A percentile compares a stretch with the other conserved stretches of the same genome.
These are phyloP conservation scores for Pseudocercospora macadamiae DNA, from an alignment of 2,329 filamentous ascomycete species.

Conservation along the genomic window DNA sequence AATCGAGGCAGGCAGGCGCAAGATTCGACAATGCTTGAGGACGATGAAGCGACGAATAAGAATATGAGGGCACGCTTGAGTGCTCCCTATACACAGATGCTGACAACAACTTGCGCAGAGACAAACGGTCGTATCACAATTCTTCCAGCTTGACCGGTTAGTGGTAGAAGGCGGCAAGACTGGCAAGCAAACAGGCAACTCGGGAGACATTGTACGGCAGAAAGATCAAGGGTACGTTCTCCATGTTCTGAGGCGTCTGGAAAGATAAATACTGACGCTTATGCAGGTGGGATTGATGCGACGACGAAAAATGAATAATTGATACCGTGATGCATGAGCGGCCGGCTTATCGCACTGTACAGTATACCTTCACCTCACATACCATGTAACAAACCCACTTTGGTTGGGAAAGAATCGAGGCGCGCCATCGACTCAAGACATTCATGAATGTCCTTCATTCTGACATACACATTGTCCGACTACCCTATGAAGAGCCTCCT, in stretches of 20 bases:
- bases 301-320: neutral
- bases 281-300: constrained; percentile 17
- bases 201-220: constrained; percentile 70
- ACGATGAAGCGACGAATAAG: neutral
- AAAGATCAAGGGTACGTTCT: constrained; percentile 73
- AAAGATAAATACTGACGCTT: no score
- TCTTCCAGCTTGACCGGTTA: constrained; percentile 87
- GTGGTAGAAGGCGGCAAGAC: constrained; percentile 88
- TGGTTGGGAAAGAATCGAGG: no score
- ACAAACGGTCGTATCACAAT: constrained; percentile 92
- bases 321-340: constrained; percentile 1
- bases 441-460: no score
- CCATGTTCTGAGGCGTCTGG: neutral
- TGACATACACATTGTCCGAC: no score
- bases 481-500: no score
- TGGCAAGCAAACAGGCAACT: constrained; percentile 70
- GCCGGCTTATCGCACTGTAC: neutral
- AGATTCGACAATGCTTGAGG: neutral
- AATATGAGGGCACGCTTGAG: no score
- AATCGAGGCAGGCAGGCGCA: neutral
- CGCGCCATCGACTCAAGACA: no score
- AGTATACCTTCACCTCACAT: no score
- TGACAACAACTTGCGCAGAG: constrained; percentile 64
- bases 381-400: no score
- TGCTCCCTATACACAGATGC: no score